Evolutionary conservation across 139 green algal species (phyloP), one percentile per base, ranked within the genome.

Genomic region (Tetraselmis striata): DNA sequence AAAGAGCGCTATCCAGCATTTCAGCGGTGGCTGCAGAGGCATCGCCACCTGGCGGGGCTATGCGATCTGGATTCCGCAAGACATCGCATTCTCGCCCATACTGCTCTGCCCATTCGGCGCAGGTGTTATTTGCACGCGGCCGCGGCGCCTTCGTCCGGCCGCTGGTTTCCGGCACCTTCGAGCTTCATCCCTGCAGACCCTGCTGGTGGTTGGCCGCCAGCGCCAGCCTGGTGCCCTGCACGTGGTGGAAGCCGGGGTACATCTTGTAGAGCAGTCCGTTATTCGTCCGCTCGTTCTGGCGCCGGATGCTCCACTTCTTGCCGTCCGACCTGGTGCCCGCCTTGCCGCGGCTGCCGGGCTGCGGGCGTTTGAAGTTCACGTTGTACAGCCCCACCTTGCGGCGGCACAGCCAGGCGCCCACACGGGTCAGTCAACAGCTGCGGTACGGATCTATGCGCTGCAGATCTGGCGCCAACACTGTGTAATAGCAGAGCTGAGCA

Each of bases 191-290:
- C 45, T 18, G 45, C 18, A 18, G 45, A n/a, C n/a, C n/a, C n/a
- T n/a, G n/a, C n/a, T n/a, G 45, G 18, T 67, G 74, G 74, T 77
- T 77, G 74, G 74, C 74, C 2, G 26, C 26, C 74, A 77, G 25
- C 26, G 74, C 74, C 74, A 77, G 11, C 2, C 2, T 29, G 22
- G 74, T 77, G 74, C 74, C 74, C 74, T 29, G 74, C 26, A 2
- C 2, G 74, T 28, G 25, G 74, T 77, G 74, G 74, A 77, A 77
- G 26, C 74, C 74, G 26, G 74, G 74, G 74, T 77, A 77, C 74
- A 77, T 77, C 74, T 28, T 77, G 74, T 77, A 77, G 23, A 77
- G 25, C 74, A 31, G 74, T 18, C 74, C 74, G 25, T 77, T 77
- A 29, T 77, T 77, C 5, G 2, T 2, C 74, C 23, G 11, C 74